Evolutionary conservation across 495 filamentous ascomycete genomes (phyloP).

Genomic region (Penicillium desertorum): DNA sequence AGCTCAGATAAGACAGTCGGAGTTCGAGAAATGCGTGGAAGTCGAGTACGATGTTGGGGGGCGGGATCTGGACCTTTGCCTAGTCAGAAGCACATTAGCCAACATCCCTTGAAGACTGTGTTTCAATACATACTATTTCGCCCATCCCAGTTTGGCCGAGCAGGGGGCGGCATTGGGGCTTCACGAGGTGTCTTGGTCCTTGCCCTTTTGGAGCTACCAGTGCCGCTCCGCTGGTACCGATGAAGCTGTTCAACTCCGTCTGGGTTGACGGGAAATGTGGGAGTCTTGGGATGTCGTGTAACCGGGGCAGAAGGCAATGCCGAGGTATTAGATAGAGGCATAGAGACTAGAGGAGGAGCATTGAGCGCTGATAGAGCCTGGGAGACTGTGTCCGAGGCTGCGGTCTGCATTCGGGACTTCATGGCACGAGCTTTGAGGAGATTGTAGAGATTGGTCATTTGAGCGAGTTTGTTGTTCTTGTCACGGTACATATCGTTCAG

Average conservation of each 20-base stretch:
- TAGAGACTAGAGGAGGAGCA: conserved; percentile 15
- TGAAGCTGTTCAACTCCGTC: conserved; percentile 46
- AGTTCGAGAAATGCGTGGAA: conserved; percentile 17
- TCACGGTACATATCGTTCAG: conserved; percentile 66
- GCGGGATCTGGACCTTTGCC: conserved; percentile 6
- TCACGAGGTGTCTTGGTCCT: conserved; percentile 19
- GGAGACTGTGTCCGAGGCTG: conserved; percentile 66
- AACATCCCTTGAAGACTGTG: background rate
- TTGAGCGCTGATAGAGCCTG: conserved; percentile 45
- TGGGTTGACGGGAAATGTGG: conserved; percentile 33
- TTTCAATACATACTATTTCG: conserved; percentile 24
- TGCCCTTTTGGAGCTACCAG: conserved; percentile 42
- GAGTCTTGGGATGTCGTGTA: conserved; percentile 27
- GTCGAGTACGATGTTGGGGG: conserved; percentile 32
- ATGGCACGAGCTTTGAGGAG: conserved; percentile 74
- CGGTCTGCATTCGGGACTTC: conserved; percentile 65
- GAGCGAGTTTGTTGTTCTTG: conserved; percentile 71
- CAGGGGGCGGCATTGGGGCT: conserved; percentile 31
- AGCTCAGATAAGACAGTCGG: conserved; percentile 19
- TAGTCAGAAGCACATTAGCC: background rate
- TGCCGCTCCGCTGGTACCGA: conserved; percentile 49
- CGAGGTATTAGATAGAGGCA: background rate
- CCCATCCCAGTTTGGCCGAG: conserved; percentile 19
- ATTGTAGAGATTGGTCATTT: conserved; percentile 82
- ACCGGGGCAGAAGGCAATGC: background rate